Evolutionary conservation across 2,329 filamentous ascomycete species (phyloP).

Genomic region (Lasiodiplodia hormozganensis): DNA sequence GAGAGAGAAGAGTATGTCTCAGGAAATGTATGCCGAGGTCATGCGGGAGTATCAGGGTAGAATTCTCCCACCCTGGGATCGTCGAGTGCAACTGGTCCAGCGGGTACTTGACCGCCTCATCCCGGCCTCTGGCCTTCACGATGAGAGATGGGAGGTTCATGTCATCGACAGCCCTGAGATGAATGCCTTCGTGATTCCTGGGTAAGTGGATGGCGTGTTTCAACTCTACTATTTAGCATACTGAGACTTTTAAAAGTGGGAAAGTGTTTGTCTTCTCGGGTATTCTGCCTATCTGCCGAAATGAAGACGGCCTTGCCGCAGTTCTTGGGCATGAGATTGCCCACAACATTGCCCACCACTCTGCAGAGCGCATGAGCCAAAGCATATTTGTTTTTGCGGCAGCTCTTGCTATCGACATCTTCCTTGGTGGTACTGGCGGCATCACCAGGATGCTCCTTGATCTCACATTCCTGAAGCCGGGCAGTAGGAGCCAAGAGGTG

Average conservation of each 20-base stretch:
- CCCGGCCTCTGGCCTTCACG: slow-evolving; percentile 67
- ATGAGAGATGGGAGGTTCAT: slow-evolving; percentile 71
- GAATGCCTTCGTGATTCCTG: slow-evolving; percentile 81
- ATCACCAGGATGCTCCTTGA: slow-evolving; percentile 58
- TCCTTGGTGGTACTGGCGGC: slow-evolving; percentile 53
- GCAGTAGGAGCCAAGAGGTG: slow-evolving; percentile 71
- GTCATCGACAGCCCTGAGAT: slow-evolving; percentile 74
- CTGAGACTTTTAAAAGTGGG: slow-evolving; percentile 53
- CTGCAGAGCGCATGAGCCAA: slow-evolving; percentile 67
- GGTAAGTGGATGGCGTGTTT: slow-evolving; percentile 40
- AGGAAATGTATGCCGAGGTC: slow-evolving; percentile 63
- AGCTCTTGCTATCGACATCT: slow-evolving; percentile 44
- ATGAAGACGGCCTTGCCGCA: slow-evolving; percentile 74
- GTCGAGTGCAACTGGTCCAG: slow-evolving; percentile 63
- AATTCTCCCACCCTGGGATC: slow-evolving; percentile 67
- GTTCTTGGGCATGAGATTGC: slow-evolving; percentile 83
- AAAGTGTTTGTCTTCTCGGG: slow-evolving; percentile 83
- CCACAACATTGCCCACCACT: slow-evolving; percentile 74
- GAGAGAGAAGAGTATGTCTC: slow-evolving; percentile 61
- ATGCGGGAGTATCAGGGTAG: slow-evolving; percentile 61
- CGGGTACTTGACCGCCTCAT: slow-evolving; percentile 71
- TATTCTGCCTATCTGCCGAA: slow-evolving; percentile 70
- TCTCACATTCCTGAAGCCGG: slow-evolving; percentile 70
- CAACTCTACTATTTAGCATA: too few relatives aligned
- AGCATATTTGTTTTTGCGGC: slow-evolving; percentile 48